Conservation (phyloP, 306 rosid species). For the Sesbania bispinosa region DNA sequence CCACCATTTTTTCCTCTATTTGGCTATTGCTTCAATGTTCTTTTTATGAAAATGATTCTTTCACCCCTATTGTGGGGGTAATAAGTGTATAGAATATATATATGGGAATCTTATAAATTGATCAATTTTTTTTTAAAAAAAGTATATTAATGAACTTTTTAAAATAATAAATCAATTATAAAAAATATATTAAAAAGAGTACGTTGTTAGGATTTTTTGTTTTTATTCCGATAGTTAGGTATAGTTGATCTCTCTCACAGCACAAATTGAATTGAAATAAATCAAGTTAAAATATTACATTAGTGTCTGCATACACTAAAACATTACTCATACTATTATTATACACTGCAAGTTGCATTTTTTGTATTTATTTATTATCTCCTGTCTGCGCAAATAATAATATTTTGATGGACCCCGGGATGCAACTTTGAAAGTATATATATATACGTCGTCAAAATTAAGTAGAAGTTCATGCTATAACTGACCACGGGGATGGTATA, state of each 20-base stretch:
- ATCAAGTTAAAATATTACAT: too few relatives aligned
- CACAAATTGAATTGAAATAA: conserved; percentile 16
- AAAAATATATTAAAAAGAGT: too few relatives aligned
- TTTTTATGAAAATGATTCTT: too few relatives aligned
- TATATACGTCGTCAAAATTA: background rate
- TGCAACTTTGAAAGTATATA: background rate
- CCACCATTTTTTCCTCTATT: background rate
- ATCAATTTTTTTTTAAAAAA: too few relatives aligned
- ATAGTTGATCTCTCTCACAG: background rate
- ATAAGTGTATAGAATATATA: too few relatives aligned
- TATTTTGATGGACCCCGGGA: background rate
- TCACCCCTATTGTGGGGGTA: too few relatives aligned
- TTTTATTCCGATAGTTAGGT: background rate
- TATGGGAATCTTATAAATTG: too few relatives aligned
- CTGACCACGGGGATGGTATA: background rate
- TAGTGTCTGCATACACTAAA: background rate
- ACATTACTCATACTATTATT: background rate
- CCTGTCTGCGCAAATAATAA: too few relatives aligned
- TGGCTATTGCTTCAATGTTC: background rate
- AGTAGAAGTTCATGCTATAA: background rate
- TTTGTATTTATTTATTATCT: background rate
- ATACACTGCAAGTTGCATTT: conserved; percentile 31
- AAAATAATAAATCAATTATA: too few relatives aligned
- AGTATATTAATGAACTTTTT: too few relatives aligned
- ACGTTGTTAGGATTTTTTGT: too few relatives aligned